A percentile compares a stretch with the other conserved stretches of the same genome.
Evolutionary conservation across 2,329 filamentous ascomycete genomes (phyloP).

Genomic region (Botrytis sinoallii): DNA sequence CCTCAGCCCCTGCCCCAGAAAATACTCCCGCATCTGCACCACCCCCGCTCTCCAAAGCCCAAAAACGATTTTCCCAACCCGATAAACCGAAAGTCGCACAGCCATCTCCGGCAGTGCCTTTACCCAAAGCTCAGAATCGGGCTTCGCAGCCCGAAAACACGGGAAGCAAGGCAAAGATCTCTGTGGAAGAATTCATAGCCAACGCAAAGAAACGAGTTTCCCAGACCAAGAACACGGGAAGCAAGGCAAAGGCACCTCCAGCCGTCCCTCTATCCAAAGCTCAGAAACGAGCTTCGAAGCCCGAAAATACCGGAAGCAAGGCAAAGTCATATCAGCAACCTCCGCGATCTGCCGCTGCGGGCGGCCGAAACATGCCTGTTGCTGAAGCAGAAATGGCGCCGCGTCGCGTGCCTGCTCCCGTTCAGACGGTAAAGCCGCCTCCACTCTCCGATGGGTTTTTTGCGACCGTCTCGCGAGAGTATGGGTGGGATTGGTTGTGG

Average conservation of each 20-base stretch:
- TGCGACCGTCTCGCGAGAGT: neutral
- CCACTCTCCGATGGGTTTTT: neutral
- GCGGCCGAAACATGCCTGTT: neutral
- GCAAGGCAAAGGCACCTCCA: neutral
- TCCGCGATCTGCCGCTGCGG: neutral
- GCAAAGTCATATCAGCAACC: neutral
- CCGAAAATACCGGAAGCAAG: neutral
- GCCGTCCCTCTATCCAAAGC: neutral
- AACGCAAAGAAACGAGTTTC: neutral
- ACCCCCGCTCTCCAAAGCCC: no score
- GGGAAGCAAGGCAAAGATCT: neutral
- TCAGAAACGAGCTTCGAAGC: neutral
- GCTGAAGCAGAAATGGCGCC: neutral
- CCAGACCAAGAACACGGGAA: neutral
- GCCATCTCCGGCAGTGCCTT: neutral
- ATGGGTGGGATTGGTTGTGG: neutral
- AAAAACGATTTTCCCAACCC: neutral
- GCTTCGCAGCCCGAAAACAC: neutral
- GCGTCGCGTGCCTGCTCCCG: neutral
- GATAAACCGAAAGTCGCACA: neutral
- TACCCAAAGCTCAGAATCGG: neutral
- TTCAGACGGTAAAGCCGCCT: neutral
- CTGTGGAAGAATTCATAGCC: no score
- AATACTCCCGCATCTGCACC: no score
- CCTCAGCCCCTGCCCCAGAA: no score